Evolutionary conservation across 1,284 basidiomycete species (phyloP).

Genomic region (Inonotus hispidus): DNA sequence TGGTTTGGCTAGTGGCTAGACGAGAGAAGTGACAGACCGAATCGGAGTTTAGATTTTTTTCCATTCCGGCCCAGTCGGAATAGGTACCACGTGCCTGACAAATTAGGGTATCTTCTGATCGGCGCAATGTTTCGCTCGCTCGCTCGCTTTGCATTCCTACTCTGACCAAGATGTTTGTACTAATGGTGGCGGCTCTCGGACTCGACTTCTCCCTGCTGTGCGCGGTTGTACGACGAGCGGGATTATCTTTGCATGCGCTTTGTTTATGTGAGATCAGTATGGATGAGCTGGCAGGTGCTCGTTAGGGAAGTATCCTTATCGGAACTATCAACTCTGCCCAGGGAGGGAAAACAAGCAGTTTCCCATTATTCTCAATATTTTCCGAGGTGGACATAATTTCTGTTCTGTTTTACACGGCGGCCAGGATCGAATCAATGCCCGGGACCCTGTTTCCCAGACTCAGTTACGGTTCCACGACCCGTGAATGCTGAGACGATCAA

Average conservation of each 20-base stretch:
- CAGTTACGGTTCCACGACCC: conserved; percentile 14
- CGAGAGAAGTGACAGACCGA: no score
- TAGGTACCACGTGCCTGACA: neutral
- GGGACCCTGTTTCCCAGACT: conserved; percentile 11
- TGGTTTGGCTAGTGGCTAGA: no score
- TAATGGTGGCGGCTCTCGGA: neutral
- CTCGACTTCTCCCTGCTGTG: neutral
- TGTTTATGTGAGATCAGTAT: neutral
- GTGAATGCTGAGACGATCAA: conserved; percentile 12
- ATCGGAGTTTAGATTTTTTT: no score
- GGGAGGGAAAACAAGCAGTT: neutral
- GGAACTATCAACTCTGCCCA: no score
- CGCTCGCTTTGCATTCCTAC: neutral
- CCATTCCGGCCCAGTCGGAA: neutral
- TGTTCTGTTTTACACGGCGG: neutral
- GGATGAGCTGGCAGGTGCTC: neutral
- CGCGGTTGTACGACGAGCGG: neutral
- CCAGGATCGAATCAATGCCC: neutral
- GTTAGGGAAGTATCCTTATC: neutral
- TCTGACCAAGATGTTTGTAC: no score
- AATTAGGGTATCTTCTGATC: neutral
- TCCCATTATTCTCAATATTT: neutral
- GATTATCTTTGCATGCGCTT: neutral
- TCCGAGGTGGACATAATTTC: neutral
- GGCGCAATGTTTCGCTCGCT: neutral